Evolutionary conservation across 2,329 filamentous ascomycete genomes (phyloP).

Genomic region (Drechslera avenae): DNA sequence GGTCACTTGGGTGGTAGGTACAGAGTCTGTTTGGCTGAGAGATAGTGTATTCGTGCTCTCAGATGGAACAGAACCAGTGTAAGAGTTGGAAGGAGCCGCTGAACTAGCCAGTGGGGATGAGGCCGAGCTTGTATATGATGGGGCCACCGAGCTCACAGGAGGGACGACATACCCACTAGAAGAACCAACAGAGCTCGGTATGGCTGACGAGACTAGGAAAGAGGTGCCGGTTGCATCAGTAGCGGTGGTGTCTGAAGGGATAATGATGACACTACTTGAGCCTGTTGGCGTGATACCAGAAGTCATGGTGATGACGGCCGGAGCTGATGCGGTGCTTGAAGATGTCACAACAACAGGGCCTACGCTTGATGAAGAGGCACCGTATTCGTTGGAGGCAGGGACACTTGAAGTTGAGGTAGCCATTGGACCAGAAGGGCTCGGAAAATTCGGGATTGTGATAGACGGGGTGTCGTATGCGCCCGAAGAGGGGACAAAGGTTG

Average conservation of each 20-base stretch:
- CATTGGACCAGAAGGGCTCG: conserved; percentile 5
- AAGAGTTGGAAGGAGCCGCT: background rate
- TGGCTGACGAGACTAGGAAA: conserved; percentile 7
- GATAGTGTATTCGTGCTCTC: background rate
- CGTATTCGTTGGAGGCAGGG: conserved; percentile 5
- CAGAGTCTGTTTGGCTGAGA: conserved; percentile 1
- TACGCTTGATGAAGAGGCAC: background rate
- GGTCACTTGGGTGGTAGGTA: conserved; percentile 8
- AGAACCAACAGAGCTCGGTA: background rate
- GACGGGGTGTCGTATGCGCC: conserved; percentile 1
- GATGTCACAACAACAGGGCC: background rate
- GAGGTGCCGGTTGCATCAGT: conserved; percentile 6
- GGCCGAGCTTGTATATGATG: conserved; percentile 1
- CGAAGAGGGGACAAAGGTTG: conserved; percentile 5
- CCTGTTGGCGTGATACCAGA: background rate
- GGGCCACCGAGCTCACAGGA: conserved; percentile 4
- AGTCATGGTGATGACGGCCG: background rate
- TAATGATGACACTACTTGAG: background rate
- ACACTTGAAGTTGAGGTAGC: conserved; percentile 4
- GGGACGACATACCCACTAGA: conserved; percentile 7
- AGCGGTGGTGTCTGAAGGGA: conserved; percentile 4
- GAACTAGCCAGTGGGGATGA: conserved; percentile 3
- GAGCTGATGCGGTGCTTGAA: background rate
- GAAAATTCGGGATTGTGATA: background rate
- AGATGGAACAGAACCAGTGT: conserved; percentile 1